Base-by-base conservation (phyloP, 1,284 basidiomycete species). In the Naganishia cerealis region DNA sequence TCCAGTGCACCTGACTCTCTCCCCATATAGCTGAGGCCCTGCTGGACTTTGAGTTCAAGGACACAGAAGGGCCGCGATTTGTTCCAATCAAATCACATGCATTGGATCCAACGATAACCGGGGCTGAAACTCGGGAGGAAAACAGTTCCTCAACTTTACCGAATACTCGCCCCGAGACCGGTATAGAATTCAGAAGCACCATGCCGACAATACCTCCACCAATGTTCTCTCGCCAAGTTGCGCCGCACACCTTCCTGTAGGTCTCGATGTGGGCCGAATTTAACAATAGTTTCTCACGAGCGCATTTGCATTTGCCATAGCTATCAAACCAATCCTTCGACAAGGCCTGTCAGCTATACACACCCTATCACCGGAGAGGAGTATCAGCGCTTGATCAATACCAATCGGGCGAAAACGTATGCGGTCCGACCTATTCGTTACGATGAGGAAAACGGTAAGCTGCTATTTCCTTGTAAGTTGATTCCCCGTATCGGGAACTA, bases 191-290 rank as follows among this genome's bases (percentile, higher is more conserved):
- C 24, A 58, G 78, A 69, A 87, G 86, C 73, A 87, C 87, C 73
- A 80, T 91, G 21, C 84, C 88, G 26, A 81, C 91, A 12, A 87
- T 91, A 70, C 90, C 92, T 39, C 91, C 92, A 1, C 91, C 91
- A 7, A 78, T 92, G 54, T 94, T 94, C 79, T 90, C 89, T 73
- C 84, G 91, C 38, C 88, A 91, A 72, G 83, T 83, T 0, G 85
- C 92, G 52, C 86, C 91, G 26, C 87, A 90, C 71, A 85, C 85
- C 59, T 94, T 92, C 82, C 88, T 87, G 91, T 91, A 62, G 65
- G 83, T 78, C 13, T 6, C 12, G 18, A 61, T 40, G 57, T 63
- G 53, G 33, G 46, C 66, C 4, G 21, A 18, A 3, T 43, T 50
- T 54, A 0, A 5, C 16, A 48, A 16, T 21, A 21, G 7, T 26